phyloP scores from a whole-genome alignment of 2,329 filamentous ascomycete species.

The Penicillium expansum region DNA sequence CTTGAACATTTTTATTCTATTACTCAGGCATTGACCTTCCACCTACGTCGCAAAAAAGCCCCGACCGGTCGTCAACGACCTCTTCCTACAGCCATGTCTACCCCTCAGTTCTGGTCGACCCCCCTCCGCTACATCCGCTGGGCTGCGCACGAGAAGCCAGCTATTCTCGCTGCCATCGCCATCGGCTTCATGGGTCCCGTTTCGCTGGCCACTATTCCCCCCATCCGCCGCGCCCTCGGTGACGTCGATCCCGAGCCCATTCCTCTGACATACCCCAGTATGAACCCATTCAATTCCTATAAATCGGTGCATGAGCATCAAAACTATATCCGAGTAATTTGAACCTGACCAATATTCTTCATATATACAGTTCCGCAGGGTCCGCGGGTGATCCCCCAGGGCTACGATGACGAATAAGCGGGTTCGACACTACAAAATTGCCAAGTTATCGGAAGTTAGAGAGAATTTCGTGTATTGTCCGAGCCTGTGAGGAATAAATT shows the following conservation, averaged over 20 bases:
- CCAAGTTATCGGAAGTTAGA: conserved; percentile 9
- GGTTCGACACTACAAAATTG: conserved; percentile 5
- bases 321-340: background rate
- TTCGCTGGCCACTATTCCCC: conserved; percentile 67
- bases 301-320: background rate
- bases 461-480: conserved; percentile 3
- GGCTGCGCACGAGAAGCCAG: conserved; percentile 82
- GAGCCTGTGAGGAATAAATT: conserved; percentile 6
- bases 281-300: conserved; percentile 39
- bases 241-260: conserved; percentile 70
- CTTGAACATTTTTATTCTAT: conserved; percentile 1
- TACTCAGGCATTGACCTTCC: conserved; percentile 1
- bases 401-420: conserved; percentile 46
- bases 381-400: conserved; percentile 46
- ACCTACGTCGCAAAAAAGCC: conserved; percentile 20
- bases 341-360: conserved; percentile 12
- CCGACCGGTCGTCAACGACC: conserved; percentile 19
- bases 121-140: conserved; percentile 85
- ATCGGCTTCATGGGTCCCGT: conserved; percentile 72
- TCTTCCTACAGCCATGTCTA: conserved; percentile 43
- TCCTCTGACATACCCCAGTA: conserved; percentile 91
- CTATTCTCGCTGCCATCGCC: conserved; percentile 82
- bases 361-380: conserved; percentile 43
- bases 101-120: conserved; percentile 76
- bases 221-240: conserved; percentile 68